Percentiles rank a stretch among this genome's conserved stretches.
Conservation (phyloP, 2,329 filamentous ascomycete genomes). For the Coniochaeta sp. region DNA sequence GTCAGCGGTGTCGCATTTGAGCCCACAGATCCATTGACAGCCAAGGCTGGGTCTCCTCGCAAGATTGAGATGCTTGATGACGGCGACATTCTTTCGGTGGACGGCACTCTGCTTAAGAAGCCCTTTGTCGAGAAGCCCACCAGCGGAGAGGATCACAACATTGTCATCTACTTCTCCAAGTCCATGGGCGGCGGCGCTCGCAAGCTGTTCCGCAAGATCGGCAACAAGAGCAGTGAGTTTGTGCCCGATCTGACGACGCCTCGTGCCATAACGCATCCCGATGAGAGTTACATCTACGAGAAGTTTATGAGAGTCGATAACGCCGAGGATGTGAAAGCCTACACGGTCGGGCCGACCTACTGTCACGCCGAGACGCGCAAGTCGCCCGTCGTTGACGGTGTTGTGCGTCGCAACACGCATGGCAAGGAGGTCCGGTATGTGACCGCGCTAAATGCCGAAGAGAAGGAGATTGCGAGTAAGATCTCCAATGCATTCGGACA, state of each 20-base stretch:
- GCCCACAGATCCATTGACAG: slow-evolving; percentile 55
- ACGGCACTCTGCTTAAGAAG: slow-evolving; percentile 75
- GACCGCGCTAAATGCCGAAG: slow-evolving; percentile 72
- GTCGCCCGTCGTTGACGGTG: slow-evolving; percentile 91
- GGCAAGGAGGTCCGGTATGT: slow-evolving; percentile 97
- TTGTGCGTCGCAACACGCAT: slow-evolving; percentile 92
- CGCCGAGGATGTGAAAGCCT: slow-evolving; percentile 96
- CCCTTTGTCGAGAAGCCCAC: slow-evolving; percentile 98
- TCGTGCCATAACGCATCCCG: slow-evolving; percentile 71
- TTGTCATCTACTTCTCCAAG: slow-evolving; percentile 92
- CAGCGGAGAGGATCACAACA: slow-evolving; percentile 98
- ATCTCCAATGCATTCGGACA: slow-evolving; percentile 92
- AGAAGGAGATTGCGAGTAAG: slow-evolving; percentile 78
- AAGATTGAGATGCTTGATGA: slow-evolving; percentile 84
- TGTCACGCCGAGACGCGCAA: slow-evolving; percentile 97
- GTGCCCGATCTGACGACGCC: slow-evolving; percentile 71
- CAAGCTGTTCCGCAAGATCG: slow-evolving; percentile 91
- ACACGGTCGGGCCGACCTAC: slow-evolving; percentile 87
- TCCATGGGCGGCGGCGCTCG: slow-evolving; percentile 82
- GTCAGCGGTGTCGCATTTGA: slow-evolving; percentile 72
- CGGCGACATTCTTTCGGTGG: slow-evolving; percentile 80
- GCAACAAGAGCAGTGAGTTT: slow-evolving; percentile 97
- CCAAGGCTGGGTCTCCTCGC: slow-evolving; percentile 37
- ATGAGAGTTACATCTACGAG: slow-evolving; percentile 89
- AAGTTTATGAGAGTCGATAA: slow-evolving; percentile 96